Conservation (phyloP, 2,329 filamentous ascomycete genomes). For the Penicillium polonicum region DNA sequence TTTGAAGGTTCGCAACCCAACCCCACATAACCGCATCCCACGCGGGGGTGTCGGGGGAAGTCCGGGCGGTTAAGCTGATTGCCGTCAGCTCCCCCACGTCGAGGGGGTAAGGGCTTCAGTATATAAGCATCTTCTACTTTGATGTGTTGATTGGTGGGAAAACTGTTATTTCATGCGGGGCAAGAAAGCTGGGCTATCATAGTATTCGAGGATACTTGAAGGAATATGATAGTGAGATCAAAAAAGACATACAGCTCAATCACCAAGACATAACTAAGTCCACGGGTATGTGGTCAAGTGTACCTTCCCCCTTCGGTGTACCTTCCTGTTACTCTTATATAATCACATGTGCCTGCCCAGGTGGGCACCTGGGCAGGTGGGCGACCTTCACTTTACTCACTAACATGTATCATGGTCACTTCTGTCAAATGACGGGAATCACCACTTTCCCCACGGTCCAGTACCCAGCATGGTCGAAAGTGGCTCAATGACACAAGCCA, state of each 20-base stretch:
- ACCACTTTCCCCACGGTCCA: no score
- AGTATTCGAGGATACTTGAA: no score
- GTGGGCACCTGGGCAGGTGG: no score
- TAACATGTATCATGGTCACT: not conserved
- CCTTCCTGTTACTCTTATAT: not conserved
- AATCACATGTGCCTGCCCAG: no score
- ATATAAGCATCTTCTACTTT: not conserved
- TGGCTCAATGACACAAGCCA: constrained; percentile 19
- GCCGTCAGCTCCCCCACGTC: constrained; percentile 9
- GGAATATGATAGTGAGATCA: no score
- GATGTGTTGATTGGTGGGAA: constrained; percentile 1
- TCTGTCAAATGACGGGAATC: no score
- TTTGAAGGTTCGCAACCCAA: constrained; percentile 3
- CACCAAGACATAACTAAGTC: no score
- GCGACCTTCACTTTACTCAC: not conserved
- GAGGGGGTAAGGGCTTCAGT: not conserved
- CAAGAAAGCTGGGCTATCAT: not conserved
- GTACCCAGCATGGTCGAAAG: not conserved
- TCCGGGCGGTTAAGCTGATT: constrained; percentile 11
- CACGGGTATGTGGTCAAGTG: no score
- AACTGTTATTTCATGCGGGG: not conserved
- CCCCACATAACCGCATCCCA: constrained; percentile 15
- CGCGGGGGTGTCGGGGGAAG: constrained; percentile 17
- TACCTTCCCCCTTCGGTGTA: not conserved
- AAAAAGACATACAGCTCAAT: no score